Evolutionary conservation across 164 flowering plant species (phyloP).

Genomic region (Cinnamomum micranthum): DNA sequence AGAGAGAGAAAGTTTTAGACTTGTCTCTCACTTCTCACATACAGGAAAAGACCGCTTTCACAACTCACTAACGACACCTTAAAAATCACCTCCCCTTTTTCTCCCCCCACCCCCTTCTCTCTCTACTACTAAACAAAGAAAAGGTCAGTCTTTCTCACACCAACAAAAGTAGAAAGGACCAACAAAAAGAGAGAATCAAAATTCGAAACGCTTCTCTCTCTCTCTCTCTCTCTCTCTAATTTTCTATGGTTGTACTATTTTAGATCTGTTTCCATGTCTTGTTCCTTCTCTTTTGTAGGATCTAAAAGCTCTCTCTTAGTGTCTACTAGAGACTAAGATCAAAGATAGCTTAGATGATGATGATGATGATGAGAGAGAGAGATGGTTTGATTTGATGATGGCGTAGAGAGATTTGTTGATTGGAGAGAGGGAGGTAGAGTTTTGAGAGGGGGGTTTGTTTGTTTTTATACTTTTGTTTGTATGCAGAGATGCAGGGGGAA

Average conservation of each 20-base stretch:
- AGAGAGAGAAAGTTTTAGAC: neutral
- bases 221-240: neutral
- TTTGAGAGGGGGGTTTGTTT: no score
- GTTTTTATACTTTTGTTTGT: neutral
- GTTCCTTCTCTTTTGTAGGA: neutral
- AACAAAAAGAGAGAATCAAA: neutral
- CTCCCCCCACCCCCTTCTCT: neutral
- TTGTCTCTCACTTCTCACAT: no score
- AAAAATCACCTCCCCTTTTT: neutral
- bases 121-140: neutral
- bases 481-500: neutral
- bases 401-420: slow-evolving; percentile 5
- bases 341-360: no score
- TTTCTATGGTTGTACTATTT: neutral
- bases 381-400: neutral
- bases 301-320: neutral
- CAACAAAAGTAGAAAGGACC: neutral
- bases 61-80: neutral
- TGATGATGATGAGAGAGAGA: no score
- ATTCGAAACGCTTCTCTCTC: neutral
- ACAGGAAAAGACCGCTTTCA: neutral
- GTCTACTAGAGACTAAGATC: neutral
- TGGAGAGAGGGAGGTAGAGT: neutral
- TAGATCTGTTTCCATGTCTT: neutral
- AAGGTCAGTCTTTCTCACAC: neutral